phyloP scores from a whole-genome alignment of 495 filamentous ascomycete species.

The Aspergillus biplanus region DNA sequence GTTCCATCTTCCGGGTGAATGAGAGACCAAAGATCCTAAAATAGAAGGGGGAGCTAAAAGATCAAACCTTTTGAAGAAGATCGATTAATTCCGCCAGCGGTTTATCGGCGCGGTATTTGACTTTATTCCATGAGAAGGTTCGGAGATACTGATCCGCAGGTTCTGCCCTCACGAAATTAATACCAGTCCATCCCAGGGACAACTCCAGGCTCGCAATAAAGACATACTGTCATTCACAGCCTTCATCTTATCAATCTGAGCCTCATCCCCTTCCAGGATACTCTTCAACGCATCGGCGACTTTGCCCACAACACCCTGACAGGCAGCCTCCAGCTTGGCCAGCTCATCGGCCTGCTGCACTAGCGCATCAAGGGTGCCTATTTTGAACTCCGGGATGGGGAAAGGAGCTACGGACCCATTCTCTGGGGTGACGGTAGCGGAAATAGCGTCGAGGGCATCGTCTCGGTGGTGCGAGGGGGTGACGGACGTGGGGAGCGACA shows the following conservation, averaged over 20 bases:
- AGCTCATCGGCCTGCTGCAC: constrained; percentile 97
- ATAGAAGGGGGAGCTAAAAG: neutral
- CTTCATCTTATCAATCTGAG: constrained; percentile 83
- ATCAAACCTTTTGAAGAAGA: constrained; percentile 75
- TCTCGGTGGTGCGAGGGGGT: constrained; percentile 71
- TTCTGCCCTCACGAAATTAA: constrained; percentile 55
- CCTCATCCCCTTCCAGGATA: constrained; percentile 81
- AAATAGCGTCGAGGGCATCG: constrained; percentile 77
- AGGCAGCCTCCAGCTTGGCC: constrained; percentile 78
- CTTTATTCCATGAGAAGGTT: constrained; percentile 92
- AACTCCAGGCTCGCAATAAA: neutral
- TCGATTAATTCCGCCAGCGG: constrained; percentile 83
- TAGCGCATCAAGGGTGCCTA: constrained; percentile 93
- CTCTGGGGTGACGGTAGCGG: constrained; percentile 70
- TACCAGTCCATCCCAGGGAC: neutral
- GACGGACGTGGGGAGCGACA: constrained; percentile 77
- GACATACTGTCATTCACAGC: constrained; percentile 91
- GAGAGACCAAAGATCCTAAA: too few species aligned
- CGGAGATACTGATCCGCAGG: constrained; percentile 91
- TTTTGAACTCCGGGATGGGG: constrained; percentile 90
- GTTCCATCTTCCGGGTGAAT: neutral
- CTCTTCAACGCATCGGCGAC: constrained; percentile 82
- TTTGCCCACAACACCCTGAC: constrained; percentile 83
- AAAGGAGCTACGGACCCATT: constrained; percentile 79
- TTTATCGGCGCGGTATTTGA: constrained; percentile 92